phyloP scores from a whole-genome alignment of 106 monocot species.

The Dendrobium nobile region DNA sequence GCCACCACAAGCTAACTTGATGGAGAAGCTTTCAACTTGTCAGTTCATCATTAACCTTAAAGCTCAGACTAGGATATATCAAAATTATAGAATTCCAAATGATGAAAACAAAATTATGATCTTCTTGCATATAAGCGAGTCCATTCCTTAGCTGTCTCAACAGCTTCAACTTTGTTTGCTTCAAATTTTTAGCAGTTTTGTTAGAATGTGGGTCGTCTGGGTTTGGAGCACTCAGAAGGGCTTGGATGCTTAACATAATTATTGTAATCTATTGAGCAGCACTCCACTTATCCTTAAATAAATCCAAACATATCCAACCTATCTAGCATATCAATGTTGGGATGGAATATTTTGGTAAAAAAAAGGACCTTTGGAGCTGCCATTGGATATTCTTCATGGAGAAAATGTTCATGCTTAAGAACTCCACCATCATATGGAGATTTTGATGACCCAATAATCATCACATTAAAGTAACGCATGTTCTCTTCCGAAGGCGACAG shows the following conservation, averaged over 20 bases:
- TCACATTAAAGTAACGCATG: too few relatives aligned
- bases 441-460: too few relatives aligned
- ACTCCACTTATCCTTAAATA: conserved; percentile 94
- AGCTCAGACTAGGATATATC: too few relatives aligned
- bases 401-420: too few relatives aligned
- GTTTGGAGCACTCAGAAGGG: conserved; percentile 88
- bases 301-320: conserved; percentile 74
- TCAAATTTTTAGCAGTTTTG: conserved; percentile 93
- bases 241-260: conserved; percentile 84
- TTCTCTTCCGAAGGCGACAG: too few relatives aligned
- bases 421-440: too few relatives aligned
- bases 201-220: conserved; percentile 93
- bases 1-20: too few relatives aligned
- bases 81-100: too few relatives aligned
- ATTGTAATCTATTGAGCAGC: conserved; percentile 87
- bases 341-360: conserved; percentile 89
- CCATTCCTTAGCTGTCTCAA: conserved; percentile 95
- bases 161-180: conserved; percentile 87
- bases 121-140: conserved; percentile 71
- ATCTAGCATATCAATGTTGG: conserved; percentile 76
- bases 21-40: too few relatives aligned
- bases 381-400: too few relatives aligned
- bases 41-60: too few relatives aligned
- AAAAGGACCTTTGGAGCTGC: conserved; percentile 54
- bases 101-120: conserved; percentile 19